phyloP scores from a whole-genome alignment of 768 basidiomycete genomes.

The Saitozyma sp. region DNA sequence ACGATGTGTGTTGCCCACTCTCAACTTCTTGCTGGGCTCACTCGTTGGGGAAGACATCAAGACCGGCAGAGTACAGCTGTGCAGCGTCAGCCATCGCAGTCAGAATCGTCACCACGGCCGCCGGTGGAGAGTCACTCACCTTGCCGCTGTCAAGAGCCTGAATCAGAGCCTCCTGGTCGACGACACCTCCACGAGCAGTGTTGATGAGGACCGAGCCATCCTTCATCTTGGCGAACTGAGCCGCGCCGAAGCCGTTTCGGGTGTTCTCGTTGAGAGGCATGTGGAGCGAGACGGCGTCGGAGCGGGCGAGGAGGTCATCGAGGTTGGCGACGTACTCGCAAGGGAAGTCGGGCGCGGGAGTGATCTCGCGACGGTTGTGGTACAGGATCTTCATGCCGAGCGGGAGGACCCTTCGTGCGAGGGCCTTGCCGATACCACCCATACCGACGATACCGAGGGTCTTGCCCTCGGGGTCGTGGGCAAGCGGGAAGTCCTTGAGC shows the following conservation, averaged over 20 bases:
- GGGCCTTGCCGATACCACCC: constrained; percentile 53
- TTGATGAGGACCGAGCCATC: constrained; percentile 73
- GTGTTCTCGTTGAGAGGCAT: constrained; percentile 70
- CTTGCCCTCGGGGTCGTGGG: constrained; percentile 51
- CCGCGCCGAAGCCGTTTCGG: constrained; percentile 68
- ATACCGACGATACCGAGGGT: constrained; percentile 53
- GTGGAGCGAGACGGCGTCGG: constrained; percentile 75
- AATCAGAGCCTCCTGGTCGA: constrained; percentile 83
- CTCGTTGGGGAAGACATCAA: constrained; percentile 82
- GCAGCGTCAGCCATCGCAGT: not conserved
- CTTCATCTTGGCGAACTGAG: constrained; percentile 71
- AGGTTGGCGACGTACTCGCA: constrained; percentile 61
- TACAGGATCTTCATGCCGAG: constrained; percentile 88
- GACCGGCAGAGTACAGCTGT: constrained; percentile 72
- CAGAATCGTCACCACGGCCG: no score
- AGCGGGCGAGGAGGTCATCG: constrained; percentile 62
- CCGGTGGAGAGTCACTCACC: constrained; percentile 9
- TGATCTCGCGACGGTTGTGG: constrained; percentile 59
- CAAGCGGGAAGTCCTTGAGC: constrained; percentile 12
- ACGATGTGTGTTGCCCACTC: no score
- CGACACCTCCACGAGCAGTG: constrained; percentile 80
- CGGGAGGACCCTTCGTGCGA: constrained; percentile 49
- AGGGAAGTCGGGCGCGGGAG: constrained; percentile 29
- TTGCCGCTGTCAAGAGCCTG: constrained; percentile 55
- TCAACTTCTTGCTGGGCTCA: not conserved